These are phyloP conservation scores for Amphibolis antarctica DNA, from an alignment of 106 monocot species.

Conservation along the genomic window DNA sequence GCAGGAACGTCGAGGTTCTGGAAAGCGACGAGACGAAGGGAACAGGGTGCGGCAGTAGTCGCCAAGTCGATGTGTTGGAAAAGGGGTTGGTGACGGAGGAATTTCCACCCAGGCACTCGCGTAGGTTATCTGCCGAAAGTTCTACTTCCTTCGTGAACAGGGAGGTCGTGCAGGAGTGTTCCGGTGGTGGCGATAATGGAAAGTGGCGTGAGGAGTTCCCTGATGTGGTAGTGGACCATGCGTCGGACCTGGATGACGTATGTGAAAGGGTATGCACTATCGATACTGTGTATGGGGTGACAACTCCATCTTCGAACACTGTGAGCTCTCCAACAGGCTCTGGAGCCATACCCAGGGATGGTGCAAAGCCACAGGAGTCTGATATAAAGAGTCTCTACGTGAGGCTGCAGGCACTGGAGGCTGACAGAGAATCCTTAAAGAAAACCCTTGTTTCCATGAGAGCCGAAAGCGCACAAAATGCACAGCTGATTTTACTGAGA, in stretches of 20 bases:
- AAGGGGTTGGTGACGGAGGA: constrained; percentile 10
- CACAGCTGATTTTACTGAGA: constrained; percentile 47
- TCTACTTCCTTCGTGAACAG: neutral
- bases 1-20: neutral
- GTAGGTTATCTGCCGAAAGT: constrained; percentile 3
- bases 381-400: constrained; percentile 44
- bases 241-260: constrained; percentile 7
- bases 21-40: constrained; percentile 4
- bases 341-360: neutral
- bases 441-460: constrained; percentile 42
- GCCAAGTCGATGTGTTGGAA: constrained; percentile 5
- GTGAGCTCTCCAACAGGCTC: neutral
- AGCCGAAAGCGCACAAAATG: constrained; percentile 38
- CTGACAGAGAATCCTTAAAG: constrained; percentile 63
- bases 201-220: constrained; percentile 14
- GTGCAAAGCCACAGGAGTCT: constrained; percentile 7
- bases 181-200: neutral
- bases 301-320: neutral
- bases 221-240: neutral
- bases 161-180: neutral
- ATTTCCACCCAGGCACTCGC: neutral
- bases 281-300: constrained; percentile 30
- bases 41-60: neutral
- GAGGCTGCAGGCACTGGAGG: constrained; percentile 61
- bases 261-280: constrained; percentile 37